Base-by-base conservation (phyloP, 2,329 filamentous ascomycete species). In the Diaporthe ilicicola region DNA sequence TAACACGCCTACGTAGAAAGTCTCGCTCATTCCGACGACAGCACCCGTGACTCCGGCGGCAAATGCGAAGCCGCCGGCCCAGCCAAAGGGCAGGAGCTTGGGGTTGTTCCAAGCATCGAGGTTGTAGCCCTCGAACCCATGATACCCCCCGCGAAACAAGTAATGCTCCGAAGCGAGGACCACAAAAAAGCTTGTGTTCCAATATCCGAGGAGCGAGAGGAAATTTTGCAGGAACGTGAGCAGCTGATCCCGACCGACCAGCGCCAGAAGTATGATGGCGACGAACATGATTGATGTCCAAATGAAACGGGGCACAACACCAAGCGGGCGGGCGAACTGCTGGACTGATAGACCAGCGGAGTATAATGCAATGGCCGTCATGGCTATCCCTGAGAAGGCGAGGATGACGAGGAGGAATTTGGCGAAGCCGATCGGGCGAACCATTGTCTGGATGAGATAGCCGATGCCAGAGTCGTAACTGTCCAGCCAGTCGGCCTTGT, bases 11-110 rank as follows among this genome's bases (percentile, higher is more conserved):
- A 86, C 79, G 74, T 85, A 88, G 84, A 85, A 89, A 0, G 86
- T 88, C 79, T 89, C 84, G 56, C 83, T 83, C 88, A 91, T 90
- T 1, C 88, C 89, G 76, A 90, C 80, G 27, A 88, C 81, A 80
- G 86, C 88, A 24, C 83, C 85, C 9, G 79, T 82, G 9, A 84
- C 77, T 1, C 85, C 85, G 1, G 82, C 76, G 0, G 81, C 76
- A 73, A 87, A 88, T 0, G 85, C 84, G 4, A 79, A 70, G 0
- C 81, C 74, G 2, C 82, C 85, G 2, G 78, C 85, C 46, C 82
- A 76, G 8, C 85, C 86, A 17, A 83, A 50, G 0, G 85, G 85
- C 74, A 87, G 75, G 29, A 78, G 77, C 4, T 73, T 71, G 0
- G 84, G 84, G 51, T 81, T 80, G 71, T 87, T 83, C 84, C 85